Conservation (phyloP, 75 land plant genomes). For the Adiantum capillusveneris region DNA sequence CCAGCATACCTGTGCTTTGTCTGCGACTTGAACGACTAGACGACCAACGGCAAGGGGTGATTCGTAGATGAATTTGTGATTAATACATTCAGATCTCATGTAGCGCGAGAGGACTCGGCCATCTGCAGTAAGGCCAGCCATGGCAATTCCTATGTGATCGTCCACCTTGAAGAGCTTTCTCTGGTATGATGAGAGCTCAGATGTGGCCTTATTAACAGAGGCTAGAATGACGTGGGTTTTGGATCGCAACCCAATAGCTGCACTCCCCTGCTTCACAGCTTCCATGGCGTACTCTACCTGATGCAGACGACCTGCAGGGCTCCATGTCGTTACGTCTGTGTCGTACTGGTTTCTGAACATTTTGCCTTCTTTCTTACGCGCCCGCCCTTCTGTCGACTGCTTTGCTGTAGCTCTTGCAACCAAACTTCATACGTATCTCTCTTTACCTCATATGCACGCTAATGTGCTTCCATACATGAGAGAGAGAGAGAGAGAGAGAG, state of each 20-base stretch:
- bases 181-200: slow-evolving; percentile 93
- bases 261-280: slow-evolving; percentile 95
- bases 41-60: slow-evolving; percentile 77
- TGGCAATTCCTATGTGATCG: slow-evolving; percentile 89
- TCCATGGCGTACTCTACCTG: slow-evolving; percentile 99
- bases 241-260: slow-evolving; percentile 88
- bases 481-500: no score
- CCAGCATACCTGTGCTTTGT: slow-evolving; percentile 87
- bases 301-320: slow-evolving; percentile 87
- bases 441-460: not conserved
- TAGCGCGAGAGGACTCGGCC: slow-evolving; percentile 79
- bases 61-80: slow-evolving; percentile 76
- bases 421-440: not conserved
- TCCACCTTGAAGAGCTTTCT: slow-evolving; percentile 91
- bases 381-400: not conserved
- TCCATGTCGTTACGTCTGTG: slow-evolving; percentile 98
- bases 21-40: slow-evolving; percentile 90
- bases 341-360: slow-evolving; percentile 99
- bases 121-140: slow-evolving; percentile 90
- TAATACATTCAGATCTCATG: slow-evolving; percentile 84
- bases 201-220: slow-evolving; percentile 76
- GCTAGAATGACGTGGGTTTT: slow-evolving; percentile 72
- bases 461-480: no score
- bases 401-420: not conserved
- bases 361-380: slow-evolving; percentile 1